phyloP scores from a whole-genome alignment of 768 basidiomycete species.

The Pseudohyphozyma bogoriensis region DNA sequence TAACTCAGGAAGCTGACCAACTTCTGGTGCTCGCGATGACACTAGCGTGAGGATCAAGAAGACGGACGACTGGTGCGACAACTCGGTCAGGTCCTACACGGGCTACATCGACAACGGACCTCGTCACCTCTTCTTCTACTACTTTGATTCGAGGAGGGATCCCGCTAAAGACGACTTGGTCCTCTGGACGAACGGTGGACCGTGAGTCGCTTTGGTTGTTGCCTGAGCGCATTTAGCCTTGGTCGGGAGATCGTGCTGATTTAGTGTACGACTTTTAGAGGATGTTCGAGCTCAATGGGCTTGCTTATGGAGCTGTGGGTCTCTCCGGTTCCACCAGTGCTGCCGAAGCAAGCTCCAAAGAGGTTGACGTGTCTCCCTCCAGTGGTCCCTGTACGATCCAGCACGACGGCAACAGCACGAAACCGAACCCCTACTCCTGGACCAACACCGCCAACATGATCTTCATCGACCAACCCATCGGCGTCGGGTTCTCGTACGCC shows the following conservation, averaged over 20 bases:
- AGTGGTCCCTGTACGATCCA: constrained; percentile 57
- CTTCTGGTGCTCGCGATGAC: too few relatives aligned
- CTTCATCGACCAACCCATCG: constrained; percentile 47
- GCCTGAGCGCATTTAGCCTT: neutral
- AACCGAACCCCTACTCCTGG: constrained; percentile 67
- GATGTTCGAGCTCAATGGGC: constrained; percentile 49
- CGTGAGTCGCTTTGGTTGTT: neutral
- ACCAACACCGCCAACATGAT: constrained; percentile 21
- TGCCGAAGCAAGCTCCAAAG: neutral
- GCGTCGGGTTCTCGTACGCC: constrained; percentile 79
- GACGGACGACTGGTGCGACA: neutral
- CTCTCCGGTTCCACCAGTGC: neutral
- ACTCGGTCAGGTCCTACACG: neutral
- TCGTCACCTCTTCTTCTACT: constrained; percentile 4
- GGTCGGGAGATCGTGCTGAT: neutral
- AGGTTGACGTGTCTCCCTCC: neutral
- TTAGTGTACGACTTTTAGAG: constrained; percentile 1
- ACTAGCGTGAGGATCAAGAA: constrained; percentile 6
- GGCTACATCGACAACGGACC: constrained; percentile 1
- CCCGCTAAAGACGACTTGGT: constrained; percentile 6
- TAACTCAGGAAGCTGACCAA: too few relatives aligned
- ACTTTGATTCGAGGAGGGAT: constrained; percentile 8
- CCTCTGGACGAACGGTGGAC: constrained; percentile 18
- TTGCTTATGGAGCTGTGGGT: constrained; percentile 81
- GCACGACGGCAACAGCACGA: constrained; percentile 60